These are phyloP conservation scores for Trypanosomatidae sp. DNA, from an alignment of 208 protist species.

Conservation along the genomic window DNA sequence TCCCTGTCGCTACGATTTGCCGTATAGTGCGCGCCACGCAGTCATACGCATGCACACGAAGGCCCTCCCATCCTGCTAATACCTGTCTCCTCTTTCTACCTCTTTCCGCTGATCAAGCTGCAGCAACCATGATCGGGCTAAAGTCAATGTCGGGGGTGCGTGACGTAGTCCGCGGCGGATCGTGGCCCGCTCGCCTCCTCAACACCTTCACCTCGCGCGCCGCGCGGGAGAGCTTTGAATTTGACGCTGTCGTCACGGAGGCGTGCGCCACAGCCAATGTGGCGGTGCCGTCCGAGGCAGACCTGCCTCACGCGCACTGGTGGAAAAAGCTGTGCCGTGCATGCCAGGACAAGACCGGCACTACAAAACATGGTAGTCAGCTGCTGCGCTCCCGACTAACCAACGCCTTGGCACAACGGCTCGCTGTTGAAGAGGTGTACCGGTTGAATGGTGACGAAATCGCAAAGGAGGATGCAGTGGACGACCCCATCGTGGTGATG, in stretches of 20 bases:
- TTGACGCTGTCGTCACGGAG: slow-evolving; percentile 62
- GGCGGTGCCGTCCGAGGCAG: slow-evolving; percentile 38
- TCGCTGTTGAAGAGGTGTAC: slow-evolving; percentile 84
- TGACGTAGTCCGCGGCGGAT: slow-evolving; percentile 54
- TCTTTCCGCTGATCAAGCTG: neutral
- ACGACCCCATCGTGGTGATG: slow-evolving; percentile 74
- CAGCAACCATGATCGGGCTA: slow-evolving; percentile 50
- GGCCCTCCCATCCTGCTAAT: neutral
- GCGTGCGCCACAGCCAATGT: slow-evolving; percentile 56
- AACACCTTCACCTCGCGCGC: slow-evolving; percentile 39
- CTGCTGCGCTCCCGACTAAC: slow-evolving; percentile 70
- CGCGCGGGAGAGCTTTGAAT: slow-evolving; percentile 49
- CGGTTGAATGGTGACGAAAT: slow-evolving; percentile 77
- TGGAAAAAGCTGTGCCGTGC: slow-evolving; percentile 87
- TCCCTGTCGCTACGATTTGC: neutral
- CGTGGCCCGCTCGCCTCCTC: slow-evolving; percentile 32
- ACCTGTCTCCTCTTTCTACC: neutral
- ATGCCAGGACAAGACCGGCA: slow-evolving; percentile 63
- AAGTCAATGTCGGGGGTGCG: slow-evolving; percentile 88
- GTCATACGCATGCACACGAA: neutral
- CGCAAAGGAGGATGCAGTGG: slow-evolving; percentile 47
- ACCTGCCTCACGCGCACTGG: slow-evolving; percentile 61
- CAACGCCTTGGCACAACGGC: slow-evolving; percentile 65
- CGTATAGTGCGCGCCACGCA: neutral
- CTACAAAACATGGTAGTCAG: slow-evolving; percentile 54